Evolutionary conservation across 352 stramenopile genomes (phyloP).

Genomic region (Plasmopara viticola): DNA sequence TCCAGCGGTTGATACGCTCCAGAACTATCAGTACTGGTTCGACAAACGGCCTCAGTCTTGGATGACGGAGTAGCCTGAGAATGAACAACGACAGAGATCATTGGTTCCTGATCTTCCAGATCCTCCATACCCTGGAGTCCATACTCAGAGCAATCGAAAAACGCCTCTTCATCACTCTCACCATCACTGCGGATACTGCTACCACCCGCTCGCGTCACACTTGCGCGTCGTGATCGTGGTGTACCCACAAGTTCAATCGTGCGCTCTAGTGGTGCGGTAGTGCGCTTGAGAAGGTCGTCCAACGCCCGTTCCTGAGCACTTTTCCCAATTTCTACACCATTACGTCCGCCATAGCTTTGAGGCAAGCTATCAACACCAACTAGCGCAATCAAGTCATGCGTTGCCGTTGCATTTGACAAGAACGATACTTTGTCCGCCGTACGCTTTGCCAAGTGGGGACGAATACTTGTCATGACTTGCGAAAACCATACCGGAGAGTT

Average conservation of each 20-base stretch:
- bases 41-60: conserved; percentile 38
- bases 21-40: conserved; percentile 12
- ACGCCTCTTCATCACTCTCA: conserved; percentile 71
- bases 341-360: conserved; percentile 63
- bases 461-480: conserved; percentile 61
- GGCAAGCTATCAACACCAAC: conserved; percentile 68
- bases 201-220: conserved; percentile 19
- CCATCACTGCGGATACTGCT: conserved; percentile 43
- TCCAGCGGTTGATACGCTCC: conserved; percentile 25
- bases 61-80: conserved; percentile 34
- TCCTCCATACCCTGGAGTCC: conserved; percentile 61
- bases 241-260: conserved; percentile 69
- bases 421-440: conserved; percentile 69
- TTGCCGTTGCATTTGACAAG: conserved; percentile 32
- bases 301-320: conserved; percentile 66
- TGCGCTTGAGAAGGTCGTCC: conserved; percentile 59
- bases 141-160: conserved; percentile 77
- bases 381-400: conserved; percentile 45
- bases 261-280: conserved; percentile 58
- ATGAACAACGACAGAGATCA: conserved; percentile 69
- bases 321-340: conserved; percentile 71
- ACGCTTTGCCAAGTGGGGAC: conserved; percentile 46
- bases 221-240: conserved; percentile 18
- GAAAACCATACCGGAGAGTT: conserved; percentile 79
- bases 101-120: conserved; percentile 44